Evolutionary conservation across 306 rosid genomes (phyloP).

Genomic region (Neltuma alba): DNA sequence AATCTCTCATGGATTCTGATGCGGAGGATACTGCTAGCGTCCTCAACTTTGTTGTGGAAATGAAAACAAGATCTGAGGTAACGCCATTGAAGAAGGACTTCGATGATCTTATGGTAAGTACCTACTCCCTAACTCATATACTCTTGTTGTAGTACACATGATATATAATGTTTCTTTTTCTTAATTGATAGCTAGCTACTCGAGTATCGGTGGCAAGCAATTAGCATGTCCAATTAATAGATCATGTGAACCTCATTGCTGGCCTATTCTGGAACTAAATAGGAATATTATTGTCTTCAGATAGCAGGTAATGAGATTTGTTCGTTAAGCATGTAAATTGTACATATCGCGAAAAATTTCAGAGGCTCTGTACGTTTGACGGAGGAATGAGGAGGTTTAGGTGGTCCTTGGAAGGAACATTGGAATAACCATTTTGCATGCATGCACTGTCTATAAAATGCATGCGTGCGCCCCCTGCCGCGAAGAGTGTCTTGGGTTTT

Average conservation of each 20-base stretch:
- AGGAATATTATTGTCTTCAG: background rate
- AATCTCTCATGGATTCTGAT: conserved; percentile 51
- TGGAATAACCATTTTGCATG: background rate
- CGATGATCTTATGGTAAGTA: conserved; percentile 44
- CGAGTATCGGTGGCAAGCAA: background rate
- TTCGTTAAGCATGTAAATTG: background rate
- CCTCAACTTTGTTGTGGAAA: conserved; percentile 49
- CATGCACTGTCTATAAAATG: background rate
- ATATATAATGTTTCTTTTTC: conserved; percentile 17
- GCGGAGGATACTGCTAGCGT: conserved; percentile 68
- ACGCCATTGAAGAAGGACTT: conserved; percentile 38
- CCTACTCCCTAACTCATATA: background rate
- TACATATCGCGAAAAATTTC: background rate
- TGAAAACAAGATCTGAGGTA: conserved; percentile 40
- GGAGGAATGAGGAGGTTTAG: background rate
- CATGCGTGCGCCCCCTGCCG: background rate
- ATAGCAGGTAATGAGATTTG: background rate
- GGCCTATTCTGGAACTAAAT: background rate
- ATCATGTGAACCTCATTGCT: conserved; percentile 4
- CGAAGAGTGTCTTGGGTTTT: background rate
- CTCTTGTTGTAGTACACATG: background rate
- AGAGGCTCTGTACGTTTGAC: background rate
- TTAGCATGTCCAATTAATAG: background rate
- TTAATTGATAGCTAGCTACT: background rate
- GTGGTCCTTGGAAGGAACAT: background rate